These are phyloP conservation scores for Triangularia setosa DNA, from an alignment of 2,329 filamentous ascomycete genomes.

Conservation along the genomic window DNA sequence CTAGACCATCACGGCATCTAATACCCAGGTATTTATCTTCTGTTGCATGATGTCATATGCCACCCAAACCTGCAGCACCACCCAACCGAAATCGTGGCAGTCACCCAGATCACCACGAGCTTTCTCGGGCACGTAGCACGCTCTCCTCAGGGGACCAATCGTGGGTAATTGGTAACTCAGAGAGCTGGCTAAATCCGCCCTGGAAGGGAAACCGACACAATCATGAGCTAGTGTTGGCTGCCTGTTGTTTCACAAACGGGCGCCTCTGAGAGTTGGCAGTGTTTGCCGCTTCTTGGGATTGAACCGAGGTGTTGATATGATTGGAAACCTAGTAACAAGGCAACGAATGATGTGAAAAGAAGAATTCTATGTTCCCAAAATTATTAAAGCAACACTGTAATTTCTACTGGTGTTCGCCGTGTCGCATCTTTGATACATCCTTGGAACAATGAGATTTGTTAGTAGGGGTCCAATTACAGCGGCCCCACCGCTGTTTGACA, in stretches of 20 bases:
- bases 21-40: constrained; percentile 2
- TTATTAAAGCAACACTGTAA: not conserved
- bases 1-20: not conserved
- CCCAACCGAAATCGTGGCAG: constrained; percentile 10
- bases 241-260: not conserved
- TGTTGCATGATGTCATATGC: constrained; percentile 19
- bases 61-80: constrained; percentile 6
- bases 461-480: not conserved
- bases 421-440: constrained; percentile 10
- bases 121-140: not conserved
- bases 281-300: not conserved
- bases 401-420: not conserved
- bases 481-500: not conserved
- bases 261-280: not conserved
- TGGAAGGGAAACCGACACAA: not conserved
- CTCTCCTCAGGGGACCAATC: constrained; percentile 8
- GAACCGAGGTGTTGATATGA: not conserved
- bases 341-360: not conserved
- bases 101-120: constrained; percentile 4
- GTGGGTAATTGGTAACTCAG: not conserved
- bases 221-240: not conserved
- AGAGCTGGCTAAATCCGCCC: not conserved
- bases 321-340: not conserved
- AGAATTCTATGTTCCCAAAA: not conserved
- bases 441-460: constrained; percentile 4